phyloP scores from a whole-genome alignment of 1,284 basidiomycete genomes.

The Ceratorhiza oryzae-sativae region DNA sequence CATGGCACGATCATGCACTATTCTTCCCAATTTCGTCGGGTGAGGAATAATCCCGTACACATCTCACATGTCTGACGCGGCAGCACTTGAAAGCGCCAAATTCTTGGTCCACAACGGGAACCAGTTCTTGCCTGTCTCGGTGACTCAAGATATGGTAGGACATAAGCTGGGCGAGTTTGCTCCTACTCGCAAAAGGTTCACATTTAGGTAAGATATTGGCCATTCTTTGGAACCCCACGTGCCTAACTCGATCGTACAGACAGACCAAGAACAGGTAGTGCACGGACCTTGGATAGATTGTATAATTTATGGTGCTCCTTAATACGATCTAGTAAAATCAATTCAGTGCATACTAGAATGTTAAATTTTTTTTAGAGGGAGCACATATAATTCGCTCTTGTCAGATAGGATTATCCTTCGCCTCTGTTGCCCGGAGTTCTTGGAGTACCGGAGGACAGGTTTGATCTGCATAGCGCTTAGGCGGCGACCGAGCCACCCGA shows the following conservation, averaged over 20 bases:
- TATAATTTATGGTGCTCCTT: conserved; percentile 15
- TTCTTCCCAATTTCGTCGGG: conserved; percentile 96
- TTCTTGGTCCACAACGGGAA: conserved; percentile 97
- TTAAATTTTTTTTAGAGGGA: no score
- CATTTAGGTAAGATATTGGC: conserved; percentile 66
- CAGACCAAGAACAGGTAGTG: conserved; percentile 52
- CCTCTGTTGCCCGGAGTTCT: no score
- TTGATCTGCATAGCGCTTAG: background rate
- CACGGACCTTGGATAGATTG: conserved; percentile 1
- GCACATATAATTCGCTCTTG: no score
- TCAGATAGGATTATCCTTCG: no score
- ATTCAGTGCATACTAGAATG: background rate
- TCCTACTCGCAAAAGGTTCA: conserved; percentile 78
- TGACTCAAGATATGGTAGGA: conserved; percentile 98
- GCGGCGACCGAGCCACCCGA: background rate
- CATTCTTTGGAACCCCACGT: conserved; percentile 12
- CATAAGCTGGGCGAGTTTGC: conserved; percentile 98
- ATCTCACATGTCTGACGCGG: conserved; percentile 21
- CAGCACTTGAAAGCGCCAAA: conserved; percentile 61
- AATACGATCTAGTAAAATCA: background rate
- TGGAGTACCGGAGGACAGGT: background rate
- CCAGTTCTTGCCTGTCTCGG: conserved; percentile 82
- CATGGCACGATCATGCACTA: conserved; percentile 88
- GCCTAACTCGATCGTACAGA: conserved; percentile 42
- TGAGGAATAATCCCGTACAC: conserved; percentile 50